Evolutionary conservation across 2,329 filamentous ascomycete species (phyloP), one percentile per base, ranked within the genome.

Genomic region (Corinectria fuckeliana): DNA sequence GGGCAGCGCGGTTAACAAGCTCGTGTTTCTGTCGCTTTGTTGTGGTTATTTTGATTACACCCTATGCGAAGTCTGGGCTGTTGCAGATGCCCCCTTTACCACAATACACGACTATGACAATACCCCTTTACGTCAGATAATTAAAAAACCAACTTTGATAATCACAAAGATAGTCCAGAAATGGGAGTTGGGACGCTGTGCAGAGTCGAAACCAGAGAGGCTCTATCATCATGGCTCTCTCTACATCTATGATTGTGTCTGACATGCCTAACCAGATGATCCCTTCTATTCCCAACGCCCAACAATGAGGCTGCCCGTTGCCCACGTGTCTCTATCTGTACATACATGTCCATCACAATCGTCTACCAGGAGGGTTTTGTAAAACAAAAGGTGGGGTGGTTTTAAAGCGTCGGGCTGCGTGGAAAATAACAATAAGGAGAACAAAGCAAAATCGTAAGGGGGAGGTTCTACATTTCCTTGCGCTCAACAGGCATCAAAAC

Each of bases 401-500:
- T 38, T 50, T 53, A 18, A 49, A 47, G 28, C 28, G 28, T 45
- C 21, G 28, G 13, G 32, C 48, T 41, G 34, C 41, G 52, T 42
- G 36, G 25, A 30, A 39, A 47, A 55, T 30, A 23, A 47, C 51
- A 59, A 32, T 36, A 34, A 39, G 9, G 25, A 44, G 25, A 39
- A 30, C 39, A 18, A 52, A 58, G 45, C 39, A 16, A 51, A 38
- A 50, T 51, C 34, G 30, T n/a, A 42, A 38, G 51, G 41, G 44
- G 36, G 39, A 47, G 47, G 49, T 52, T 66, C 56, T 69, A 72
- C 59, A 68, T 56, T 42, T 67, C 65, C 42, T 75, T 54, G 7
- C 55, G 61, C 56, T 76, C 75, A 13, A 66, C 52, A 2, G 76
- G 77, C 58, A 71, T 69, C 73, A 78, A 78, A 38, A 76, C 67